Evolutionary conservation across 306 rosid species (phyloP), one percentile per base, ranked within the genome.

Genomic region (Malus orientalis): DNA sequence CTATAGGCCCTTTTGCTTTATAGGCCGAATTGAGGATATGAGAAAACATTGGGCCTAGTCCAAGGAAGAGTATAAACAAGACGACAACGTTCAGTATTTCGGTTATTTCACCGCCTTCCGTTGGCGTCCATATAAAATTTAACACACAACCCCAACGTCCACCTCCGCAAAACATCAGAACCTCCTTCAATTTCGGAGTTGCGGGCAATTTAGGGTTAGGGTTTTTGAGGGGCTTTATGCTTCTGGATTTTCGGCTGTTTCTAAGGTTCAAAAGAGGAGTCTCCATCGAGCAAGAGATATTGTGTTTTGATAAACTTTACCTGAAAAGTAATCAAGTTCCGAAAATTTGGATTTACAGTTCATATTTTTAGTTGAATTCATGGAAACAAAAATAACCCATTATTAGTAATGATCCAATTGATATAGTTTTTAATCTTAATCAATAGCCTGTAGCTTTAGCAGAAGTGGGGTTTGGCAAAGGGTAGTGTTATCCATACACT

Each of bases 181-280:
- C 54, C 55, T 73, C 32, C 51, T 55, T n/a, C 55, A 58, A 2
- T 38, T 71, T 33, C 27, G 54, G 23, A 73, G 6, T 57, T 38
- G 18, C 76, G 22, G 14, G 23, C 9, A 9, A 33, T 49, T 55
- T 55, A 58, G 38, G 67, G 36, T 36, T 40, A 36, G 65, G 76
- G 23, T n/a, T 72, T 36, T 58, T 8, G 40, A 58, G 60, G 76
- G 53, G 67, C 15, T 57, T 32, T 19, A 65, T 23, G 66, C 15
- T 72, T 71, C 33, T 2, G 53, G 51, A 9, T 11, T 71, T n/a
- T 2, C 22, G 9, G 66, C 3, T 7, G 65, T 33, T 33, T 45
- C 13, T 72, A 33, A n/a, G 36, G 67, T 58, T 7, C 76, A 73
- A 57, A 58, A 67, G 55, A 38, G 76, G 67, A 58, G 76, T 23